A percentile compares a stretch with the other conserved stretches of the same genome.
These are phyloP conservation scores for Jackrogersella minutella DNA, from an alignment of 495 filamentous ascomycete genomes.

Conservation along the genomic window DNA sequence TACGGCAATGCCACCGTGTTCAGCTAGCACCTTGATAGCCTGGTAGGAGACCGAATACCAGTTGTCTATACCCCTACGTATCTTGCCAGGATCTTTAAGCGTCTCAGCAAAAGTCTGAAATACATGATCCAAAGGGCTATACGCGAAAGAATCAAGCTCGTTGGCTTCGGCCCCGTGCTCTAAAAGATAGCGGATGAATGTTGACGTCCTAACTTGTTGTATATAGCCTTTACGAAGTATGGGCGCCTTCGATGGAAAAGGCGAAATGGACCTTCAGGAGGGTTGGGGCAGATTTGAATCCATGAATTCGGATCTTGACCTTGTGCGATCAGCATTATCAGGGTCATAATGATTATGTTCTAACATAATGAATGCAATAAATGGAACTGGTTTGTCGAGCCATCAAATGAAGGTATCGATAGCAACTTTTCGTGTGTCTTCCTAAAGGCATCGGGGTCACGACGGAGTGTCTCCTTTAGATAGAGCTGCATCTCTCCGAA, in stretches of 20 bases:
- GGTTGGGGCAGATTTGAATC: neutral
- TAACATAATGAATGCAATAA: too few species aligned
- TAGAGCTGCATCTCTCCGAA: constrained; percentile 7
- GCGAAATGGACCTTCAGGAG: neutral
- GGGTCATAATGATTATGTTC: neutral
- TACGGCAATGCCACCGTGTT: neutral
- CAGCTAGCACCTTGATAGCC: neutral
- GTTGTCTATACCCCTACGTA: too few species aligned
- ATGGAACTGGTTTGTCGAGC: too few species aligned
- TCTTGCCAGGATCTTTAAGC: too few species aligned
- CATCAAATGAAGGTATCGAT: neutral
- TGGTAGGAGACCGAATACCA: neutral
- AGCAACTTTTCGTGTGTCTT: constrained; percentile 6
- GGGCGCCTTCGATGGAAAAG: neutral
- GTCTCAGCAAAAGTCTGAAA: neutral
- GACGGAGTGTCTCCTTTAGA: constrained; percentile 5
- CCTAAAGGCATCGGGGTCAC: constrained; percentile 4
- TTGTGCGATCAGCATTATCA: neutral
- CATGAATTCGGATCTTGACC: neutral
- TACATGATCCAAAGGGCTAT: neutral
- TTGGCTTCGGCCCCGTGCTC: neutral
- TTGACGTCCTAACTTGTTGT: neutral
- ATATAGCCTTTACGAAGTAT: neutral
- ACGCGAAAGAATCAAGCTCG: neutral
- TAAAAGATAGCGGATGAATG: neutral